phyloP scores from a whole-genome alignment of 768 basidiomycete species.

The Calocybe indica region DNA sequence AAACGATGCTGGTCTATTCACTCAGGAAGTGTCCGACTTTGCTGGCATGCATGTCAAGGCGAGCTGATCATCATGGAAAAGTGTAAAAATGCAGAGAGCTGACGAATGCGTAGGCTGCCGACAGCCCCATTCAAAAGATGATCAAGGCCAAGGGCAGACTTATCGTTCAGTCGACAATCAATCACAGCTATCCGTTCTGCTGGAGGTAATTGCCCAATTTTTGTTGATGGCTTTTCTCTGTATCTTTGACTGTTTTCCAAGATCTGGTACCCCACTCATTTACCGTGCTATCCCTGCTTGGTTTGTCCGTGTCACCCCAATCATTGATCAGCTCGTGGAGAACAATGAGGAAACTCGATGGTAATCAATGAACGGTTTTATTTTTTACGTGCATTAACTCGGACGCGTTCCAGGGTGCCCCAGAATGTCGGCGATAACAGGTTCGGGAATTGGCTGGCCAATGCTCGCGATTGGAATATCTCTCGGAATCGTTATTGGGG shows the following conservation, averaged over 20 bases:
- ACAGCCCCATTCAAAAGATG: conserved; percentile 88
- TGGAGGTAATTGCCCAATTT: conserved; percentile 61
- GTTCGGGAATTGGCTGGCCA: conserved; percentile 96
- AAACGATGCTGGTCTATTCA: conserved; percentile 86
- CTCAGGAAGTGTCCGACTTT: conserved; percentile 86
- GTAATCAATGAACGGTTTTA: conserved; percentile 30
- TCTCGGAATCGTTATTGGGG: conserved; percentile 99
- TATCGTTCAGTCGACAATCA: conserved; percentile 79
- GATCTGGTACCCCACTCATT: conserved; percentile 91
- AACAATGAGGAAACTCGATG: conserved; percentile 92
- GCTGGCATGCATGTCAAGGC: conserved; percentile 88
- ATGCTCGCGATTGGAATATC: conserved; percentile 99
- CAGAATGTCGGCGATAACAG: conserved; percentile 84
- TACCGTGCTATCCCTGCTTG: conserved; percentile 95
- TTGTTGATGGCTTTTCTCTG: neutral
- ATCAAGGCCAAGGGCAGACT: conserved; percentile 85
- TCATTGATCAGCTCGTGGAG: conserved; percentile 79
- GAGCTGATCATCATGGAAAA: conserved; percentile 8
- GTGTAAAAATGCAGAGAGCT: neutral
- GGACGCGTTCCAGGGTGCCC: conserved; percentile 67
- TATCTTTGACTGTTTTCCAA: conserved; percentile 20
- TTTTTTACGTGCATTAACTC: neutral
- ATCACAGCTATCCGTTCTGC: conserved; percentile 95
- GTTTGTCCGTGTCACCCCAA: conserved; percentile 87
- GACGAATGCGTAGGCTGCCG: conserved; percentile 58